Evolutionary conservation across 768 basidiomycete species (phyloP).

Genomic region (Kwoniella sp.): DNA sequence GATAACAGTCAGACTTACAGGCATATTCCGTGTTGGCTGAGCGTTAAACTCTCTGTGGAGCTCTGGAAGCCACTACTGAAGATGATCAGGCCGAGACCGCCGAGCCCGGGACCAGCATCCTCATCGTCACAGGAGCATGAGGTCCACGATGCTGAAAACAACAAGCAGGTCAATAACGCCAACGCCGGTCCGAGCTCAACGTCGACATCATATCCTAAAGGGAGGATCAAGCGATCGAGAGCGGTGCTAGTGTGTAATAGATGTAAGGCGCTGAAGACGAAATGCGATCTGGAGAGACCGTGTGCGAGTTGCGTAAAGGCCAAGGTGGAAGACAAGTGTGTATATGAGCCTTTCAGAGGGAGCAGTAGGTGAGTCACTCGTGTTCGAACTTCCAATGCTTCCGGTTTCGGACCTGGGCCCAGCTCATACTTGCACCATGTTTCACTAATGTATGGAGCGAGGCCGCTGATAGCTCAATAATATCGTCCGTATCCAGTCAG

Average conservation of each 20-base stretch:
- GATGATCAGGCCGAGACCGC: neutral
- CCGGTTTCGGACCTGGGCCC: too few relatives aligned
- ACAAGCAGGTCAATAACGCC: too few relatives aligned
- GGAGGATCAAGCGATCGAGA: constrained; percentile 13
- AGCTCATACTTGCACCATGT: neutral
- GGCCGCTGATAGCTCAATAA: too few relatives aligned
- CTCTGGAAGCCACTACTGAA: neutral
- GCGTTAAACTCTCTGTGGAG: neutral
- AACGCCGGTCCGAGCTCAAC: neutral
- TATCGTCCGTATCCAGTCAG: too few relatives aligned
- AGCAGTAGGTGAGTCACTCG: neutral
- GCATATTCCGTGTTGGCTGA: neutral
- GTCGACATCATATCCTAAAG: neutral
- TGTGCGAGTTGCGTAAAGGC: constrained; percentile 16
- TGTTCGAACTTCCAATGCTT: too few relatives aligned
- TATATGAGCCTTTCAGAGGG: constrained; percentile 17
- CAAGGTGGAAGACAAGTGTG: constrained; percentile 11
- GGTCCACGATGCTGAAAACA: neutral
- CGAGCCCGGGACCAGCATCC: neutral
- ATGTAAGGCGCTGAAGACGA: constrained; percentile 22
- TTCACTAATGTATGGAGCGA: too few relatives aligned
- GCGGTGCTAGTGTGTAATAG: constrained; percentile 18
- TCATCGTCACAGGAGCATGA: neutral
- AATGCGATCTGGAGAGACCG: constrained; percentile 15
- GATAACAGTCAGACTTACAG: neutral